phyloP scores from a whole-genome alignment of 2,329 filamentous ascomycete genomes.

The Colletotrichum spaethianum region DNA sequence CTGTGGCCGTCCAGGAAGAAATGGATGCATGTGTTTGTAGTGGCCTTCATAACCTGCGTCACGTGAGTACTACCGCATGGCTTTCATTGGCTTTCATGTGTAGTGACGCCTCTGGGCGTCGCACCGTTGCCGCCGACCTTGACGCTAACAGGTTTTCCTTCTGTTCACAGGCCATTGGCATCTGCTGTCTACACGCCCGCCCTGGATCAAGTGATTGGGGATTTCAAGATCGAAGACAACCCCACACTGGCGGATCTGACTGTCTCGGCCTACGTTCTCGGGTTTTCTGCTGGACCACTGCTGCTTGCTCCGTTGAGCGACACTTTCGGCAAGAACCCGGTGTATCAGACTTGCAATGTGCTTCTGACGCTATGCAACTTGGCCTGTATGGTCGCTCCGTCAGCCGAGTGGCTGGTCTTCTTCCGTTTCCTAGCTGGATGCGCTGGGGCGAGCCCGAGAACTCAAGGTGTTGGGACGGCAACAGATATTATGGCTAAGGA shows the following conservation, averaged over 20 bases:
- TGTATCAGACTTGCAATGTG: slow-evolving; percentile 25
- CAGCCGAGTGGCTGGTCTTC: slow-evolving; percentile 18
- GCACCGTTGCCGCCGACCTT: not conserved
- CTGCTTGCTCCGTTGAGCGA: slow-evolving; percentile 18
- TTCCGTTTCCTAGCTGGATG: slow-evolving; percentile 30
- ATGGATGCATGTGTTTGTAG: slow-evolving; percentile 27
- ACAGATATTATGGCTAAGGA: slow-evolving; percentile 25
- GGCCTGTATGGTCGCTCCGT: slow-evolving; percentile 26
- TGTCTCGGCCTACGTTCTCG: slow-evolving; percentile 29
- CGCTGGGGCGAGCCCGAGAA: slow-evolving; percentile 28
- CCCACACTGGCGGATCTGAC: slow-evolving; percentile 21
- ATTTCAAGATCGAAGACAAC: slow-evolving; percentile 17
- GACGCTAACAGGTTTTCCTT: slow-evolving; percentile 11
- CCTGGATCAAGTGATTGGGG: slow-evolving; percentile 18
- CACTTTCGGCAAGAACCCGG: slow-evolving; percentile 13
- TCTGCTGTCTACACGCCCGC: slow-evolving; percentile 35
- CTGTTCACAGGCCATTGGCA: slow-evolving; percentile 16
- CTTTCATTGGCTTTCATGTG: too few relatives aligned
- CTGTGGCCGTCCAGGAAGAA: slow-evolving; percentile 29
- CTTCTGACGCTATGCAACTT: slow-evolving; percentile 20
- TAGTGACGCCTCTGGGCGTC: not conserved
- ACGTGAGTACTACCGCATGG: slow-evolving; percentile 18
- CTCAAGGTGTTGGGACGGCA: slow-evolving; percentile 23
- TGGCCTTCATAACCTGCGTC: slow-evolving; percentile 24
- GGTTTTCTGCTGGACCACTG: slow-evolving; percentile 31